Evolutionary conservation across 2,329 filamentous ascomycete genomes (phyloP).

Genomic region (Sclerotinia borealis): DNA sequence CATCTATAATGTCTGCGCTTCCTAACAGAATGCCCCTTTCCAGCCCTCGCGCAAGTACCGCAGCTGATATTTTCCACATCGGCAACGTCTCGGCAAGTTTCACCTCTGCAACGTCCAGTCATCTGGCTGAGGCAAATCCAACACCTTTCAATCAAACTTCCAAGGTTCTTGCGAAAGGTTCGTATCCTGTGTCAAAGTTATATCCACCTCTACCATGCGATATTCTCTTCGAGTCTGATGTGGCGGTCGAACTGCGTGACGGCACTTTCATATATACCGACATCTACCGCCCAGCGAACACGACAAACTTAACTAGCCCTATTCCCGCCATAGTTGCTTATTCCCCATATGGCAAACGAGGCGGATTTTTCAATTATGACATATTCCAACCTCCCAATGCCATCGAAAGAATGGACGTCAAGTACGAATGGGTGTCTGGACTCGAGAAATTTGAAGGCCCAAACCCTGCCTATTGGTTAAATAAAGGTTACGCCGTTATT

Average conservation of each 20-base stretch:
- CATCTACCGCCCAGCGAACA: background rate
- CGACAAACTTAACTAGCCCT: background rate
- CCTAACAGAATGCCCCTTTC: no score
- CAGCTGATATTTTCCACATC: no score
- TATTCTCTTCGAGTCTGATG: background rate
- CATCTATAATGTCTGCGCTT: no score
- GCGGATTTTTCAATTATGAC: background rate
- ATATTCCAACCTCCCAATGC: no score
- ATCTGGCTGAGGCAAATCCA: no score
- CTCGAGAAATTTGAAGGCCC: slow-evolving; percentile 24
- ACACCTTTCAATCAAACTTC: no score
- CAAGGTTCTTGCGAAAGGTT: no score
- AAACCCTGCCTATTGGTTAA: slow-evolving; percentile 25
- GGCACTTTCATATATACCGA: background rate
- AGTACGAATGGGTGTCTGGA: slow-evolving; percentile 3
- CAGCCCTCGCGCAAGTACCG: no score
- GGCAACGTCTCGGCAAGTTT: no score
- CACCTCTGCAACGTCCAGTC: no score
- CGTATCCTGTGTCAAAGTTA: no score
- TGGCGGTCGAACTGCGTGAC: background rate
- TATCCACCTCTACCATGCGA: background rate
- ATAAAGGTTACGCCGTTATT: slow-evolving; percentile 24
- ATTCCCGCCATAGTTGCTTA: background rate
- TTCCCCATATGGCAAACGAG: background rate
- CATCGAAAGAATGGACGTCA: background rate